Percentiles rank a stretch among this genome's conserved stretches.
Evolutionary conservation across 352 stramenopile genomes (phyloP).

Genomic region (Aphanomyces invadans): DNA sequence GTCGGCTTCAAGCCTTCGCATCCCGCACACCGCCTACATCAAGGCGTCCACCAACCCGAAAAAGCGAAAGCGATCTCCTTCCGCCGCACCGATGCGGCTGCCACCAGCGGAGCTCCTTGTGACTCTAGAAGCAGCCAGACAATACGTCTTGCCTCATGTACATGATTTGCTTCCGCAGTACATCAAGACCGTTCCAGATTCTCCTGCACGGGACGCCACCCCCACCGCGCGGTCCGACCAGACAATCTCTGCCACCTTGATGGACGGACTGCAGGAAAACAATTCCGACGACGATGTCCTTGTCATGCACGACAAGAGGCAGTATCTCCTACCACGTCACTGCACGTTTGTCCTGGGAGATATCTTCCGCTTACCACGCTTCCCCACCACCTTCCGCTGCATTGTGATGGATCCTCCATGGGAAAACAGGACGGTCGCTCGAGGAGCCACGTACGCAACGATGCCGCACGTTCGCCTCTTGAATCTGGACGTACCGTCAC

Average conservation of each 20-base stretch:
- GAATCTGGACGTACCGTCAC: constrained; percentile 32
- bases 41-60: constrained; percentile 20
- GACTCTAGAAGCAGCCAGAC: constrained; percentile 27
- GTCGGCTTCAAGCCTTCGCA: constrained; percentile 34
- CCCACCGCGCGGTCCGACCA: not conserved
- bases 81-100: constrained; percentile 31
- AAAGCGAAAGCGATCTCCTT: not conserved
- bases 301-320: constrained; percentile 5
- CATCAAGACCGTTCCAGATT: not conserved
- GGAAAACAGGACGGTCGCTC: constrained; percentile 67
- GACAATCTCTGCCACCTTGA: constrained; percentile 26
- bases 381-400: constrained; percentile 27
- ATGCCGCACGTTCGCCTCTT: constrained; percentile 55
- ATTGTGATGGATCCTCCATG: constrained; percentile 70
- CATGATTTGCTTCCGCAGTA: not conserved
- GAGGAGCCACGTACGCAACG: constrained; percentile 45
- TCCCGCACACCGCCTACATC: constrained; percentile 29
- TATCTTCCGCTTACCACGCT: not conserved
- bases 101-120: constrained; percentile 30
- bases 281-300: not conserved
- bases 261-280: constrained; percentile 2
- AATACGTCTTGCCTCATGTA: not conserved
- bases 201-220: constrained; percentile 14
- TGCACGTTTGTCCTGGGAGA: constrained; percentile 27
- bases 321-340: constrained; percentile 27